Conservation (phyloP, 2,329 filamentous ascomycete species). For the Aspergillus novoparasiticus region DNA sequence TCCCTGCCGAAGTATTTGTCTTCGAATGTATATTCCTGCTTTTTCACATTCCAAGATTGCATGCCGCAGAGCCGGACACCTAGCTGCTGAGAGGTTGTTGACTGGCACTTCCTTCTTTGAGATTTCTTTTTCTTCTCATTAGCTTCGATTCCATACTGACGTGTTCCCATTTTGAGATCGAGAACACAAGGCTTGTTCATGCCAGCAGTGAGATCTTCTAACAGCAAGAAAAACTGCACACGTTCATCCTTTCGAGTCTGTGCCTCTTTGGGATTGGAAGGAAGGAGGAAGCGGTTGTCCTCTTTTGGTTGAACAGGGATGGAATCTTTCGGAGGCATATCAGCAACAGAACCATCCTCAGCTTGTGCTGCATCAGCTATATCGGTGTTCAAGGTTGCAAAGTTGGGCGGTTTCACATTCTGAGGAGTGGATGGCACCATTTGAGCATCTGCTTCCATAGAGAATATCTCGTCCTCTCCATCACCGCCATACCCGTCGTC, state of each 20-base stretch:
- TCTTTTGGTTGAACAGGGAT: slow-evolving; percentile 16
- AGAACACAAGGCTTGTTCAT: slow-evolving; percentile 97
- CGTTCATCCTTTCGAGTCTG: slow-evolving; percentile 59
- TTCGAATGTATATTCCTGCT: slow-evolving; percentile 86
- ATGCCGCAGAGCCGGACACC: slow-evolving; percentile 94
- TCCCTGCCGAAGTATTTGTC: slow-evolving; percentile 97
- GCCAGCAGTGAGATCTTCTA: slow-evolving; percentile 93
- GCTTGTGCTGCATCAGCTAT: background rate
- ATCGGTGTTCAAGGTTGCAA: slow-evolving; percentile 14
- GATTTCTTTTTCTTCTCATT: slow-evolving; percentile 89
- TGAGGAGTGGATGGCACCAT: slow-evolving; percentile 14
- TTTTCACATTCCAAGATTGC: slow-evolving; percentile 89
- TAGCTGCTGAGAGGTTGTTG: slow-evolving; percentile 86
- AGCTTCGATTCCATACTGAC: slow-evolving; percentile 93
- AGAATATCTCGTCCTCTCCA: slow-evolving; percentile 70
- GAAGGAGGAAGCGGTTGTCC: slow-evolving; percentile 42
- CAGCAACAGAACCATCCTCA: background rate
- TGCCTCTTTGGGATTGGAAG: slow-evolving; percentile 76
- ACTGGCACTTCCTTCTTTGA: slow-evolving; percentile 88
- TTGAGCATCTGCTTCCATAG: slow-evolving; percentile 62
- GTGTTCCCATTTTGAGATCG: slow-evolving; percentile 97
- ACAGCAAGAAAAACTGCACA: slow-evolving; percentile 86
- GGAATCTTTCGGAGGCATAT: slow-evolving; percentile 9
- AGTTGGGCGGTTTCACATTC: slow-evolving; percentile 14
- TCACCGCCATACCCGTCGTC: slow-evolving; percentile 84